These are phyloP conservation scores for Gelatoporia subvermispora DNA, from an alignment of 768 basidiomycete genomes.

Conservation along the genomic window DNA sequence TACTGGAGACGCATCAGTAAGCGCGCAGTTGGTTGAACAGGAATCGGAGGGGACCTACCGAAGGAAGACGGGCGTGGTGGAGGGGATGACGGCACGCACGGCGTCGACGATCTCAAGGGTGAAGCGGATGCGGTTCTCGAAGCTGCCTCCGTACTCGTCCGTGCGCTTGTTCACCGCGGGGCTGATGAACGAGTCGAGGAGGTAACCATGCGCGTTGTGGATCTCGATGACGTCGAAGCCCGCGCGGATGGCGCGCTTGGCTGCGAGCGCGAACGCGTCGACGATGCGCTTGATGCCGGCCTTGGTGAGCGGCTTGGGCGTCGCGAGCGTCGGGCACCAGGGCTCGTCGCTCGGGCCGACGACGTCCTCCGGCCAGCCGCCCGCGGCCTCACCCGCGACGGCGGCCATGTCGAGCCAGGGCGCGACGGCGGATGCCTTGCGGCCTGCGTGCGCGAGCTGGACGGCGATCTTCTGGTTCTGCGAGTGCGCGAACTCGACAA, in stretches of 20 bases:
- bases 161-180: constrained; percentile 33
- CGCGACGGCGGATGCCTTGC: constrained; percentile 63
- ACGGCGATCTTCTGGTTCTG: constrained; percentile 67
- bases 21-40: not conserved
- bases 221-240: constrained; percentile 33
- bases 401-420: constrained; percentile 50
- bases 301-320: constrained; percentile 1
- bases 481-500: constrained; percentile 70
- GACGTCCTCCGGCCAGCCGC: constrained; percentile 34
- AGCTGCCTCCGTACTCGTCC: constrained; percentile 44
- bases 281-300: constrained; percentile 2
- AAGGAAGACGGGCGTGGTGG: constrained; percentile 64
- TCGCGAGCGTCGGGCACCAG: constrained; percentile 3
- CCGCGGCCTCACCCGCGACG: constrained; percentile 30
- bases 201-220: constrained; percentile 19
- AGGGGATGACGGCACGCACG: constrained; percentile 53
- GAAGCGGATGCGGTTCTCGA: constrained; percentile 50
- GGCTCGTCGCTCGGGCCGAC: constrained; percentile 12
- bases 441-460: constrained; percentile 72
- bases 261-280: constrained; percentile 2
- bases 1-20: constrained; percentile 25
- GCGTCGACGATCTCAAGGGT: constrained; percentile 59
- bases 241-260: constrained; percentile 49
- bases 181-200: constrained; percentile 33
- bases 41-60: constrained; percentile 40